Evolutionary conservation across 371 early-diverging fungal genomes (phyloP).

Genomic region (Globomyces sp.): DNA sequence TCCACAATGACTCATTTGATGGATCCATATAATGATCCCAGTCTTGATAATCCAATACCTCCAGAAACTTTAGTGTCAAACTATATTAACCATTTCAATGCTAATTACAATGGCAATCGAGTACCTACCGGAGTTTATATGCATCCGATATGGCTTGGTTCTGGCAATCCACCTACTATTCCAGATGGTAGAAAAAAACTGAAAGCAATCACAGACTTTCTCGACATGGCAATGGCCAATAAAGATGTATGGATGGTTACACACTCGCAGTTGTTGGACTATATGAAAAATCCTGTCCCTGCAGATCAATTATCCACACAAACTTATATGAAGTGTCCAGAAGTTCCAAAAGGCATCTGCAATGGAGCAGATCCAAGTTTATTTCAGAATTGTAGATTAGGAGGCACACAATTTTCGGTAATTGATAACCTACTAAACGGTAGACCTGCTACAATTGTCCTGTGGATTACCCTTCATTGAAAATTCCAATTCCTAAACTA

Average conservation of each 20-base stretch:
- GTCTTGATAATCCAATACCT: slow-evolving; percentile 8
- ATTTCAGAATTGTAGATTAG: slow-evolving; percentile 47
- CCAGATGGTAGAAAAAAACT: slow-evolving; percentile 44
- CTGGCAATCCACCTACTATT: slow-evolving; percentile 20
- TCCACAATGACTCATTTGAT: slow-evolving; percentile 48
- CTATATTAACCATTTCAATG: slow-evolving; percentile 60
- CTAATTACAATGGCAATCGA: slow-evolving; percentile 64
- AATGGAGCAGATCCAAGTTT: slow-evolving; percentile 60
- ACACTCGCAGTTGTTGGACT: slow-evolving; percentile 25
- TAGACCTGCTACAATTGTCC: slow-evolving; percentile 69
- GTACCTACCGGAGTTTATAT: slow-evolving; percentile 68
- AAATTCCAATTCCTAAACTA: slow-evolving; percentile 49
- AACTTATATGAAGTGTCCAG: slow-evolving; percentile 39
- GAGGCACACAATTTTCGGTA: slow-evolving; percentile 37
- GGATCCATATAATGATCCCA: slow-evolving; percentile 62
- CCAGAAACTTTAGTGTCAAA: slow-evolving; percentile 49
- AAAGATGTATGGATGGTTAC: slow-evolving; percentile 36
- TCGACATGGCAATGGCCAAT: slow-evolving; percentile 21
- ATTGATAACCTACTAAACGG: slow-evolving; percentile 44
- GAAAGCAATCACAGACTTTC: slow-evolving; percentile 20
- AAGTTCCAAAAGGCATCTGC: slow-evolving; percentile 65
- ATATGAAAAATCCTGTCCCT: slow-evolving; percentile 34
- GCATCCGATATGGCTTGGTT: slow-evolving; percentile 29
- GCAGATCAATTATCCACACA: slow-evolving; percentile 25
- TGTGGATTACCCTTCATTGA: slow-evolving; percentile 41